Base-by-base conservation (phyloP, 768 basidiomycete species). In the Boletellus emodensis region DNA sequence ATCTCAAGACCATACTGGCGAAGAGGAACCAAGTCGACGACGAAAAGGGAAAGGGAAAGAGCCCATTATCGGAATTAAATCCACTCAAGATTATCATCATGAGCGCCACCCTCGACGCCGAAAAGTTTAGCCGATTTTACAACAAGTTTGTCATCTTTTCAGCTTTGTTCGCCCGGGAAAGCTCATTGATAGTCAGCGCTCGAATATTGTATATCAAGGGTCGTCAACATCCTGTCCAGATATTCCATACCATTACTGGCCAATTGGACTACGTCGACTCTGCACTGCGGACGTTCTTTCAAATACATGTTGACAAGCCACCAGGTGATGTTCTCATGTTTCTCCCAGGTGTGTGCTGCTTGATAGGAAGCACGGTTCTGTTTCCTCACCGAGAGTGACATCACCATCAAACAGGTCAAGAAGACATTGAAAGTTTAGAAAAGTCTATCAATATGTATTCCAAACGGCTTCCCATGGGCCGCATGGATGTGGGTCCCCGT, bases 31-130 rank as follows among this genome's bases (percentile, higher is more conserved):
- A 59, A 1, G 55, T 48, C 20, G 57, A 46, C 46, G 78, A 76
- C 46, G 71, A 71, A 36, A 84, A 82, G 57, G 70, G 63, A 37
- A 72, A 79, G 44, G 69, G 61, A 41, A 72, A 78, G 43, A 62
- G 61, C 13, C 64, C 70, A 14, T 57, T 61, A 2, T 59, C 64
- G 13, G 62, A 63, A 37, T 61, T 75, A 3, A 83, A 82, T 52
- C 85, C 87, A 14, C 78, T 99, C 52, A 98, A 94, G 67, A 79
- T 99, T 35, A 80, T 99, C 18, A 80, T 99, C 57, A 99, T 99
- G 96, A 94, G 91, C 67, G 96, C 96, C 3, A 98, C 96, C 7
- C 77, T 99, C 33, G 94, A 99, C 62, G 94, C 94, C 0, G 87
- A 94, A 57, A 92, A 90, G 57, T 98, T 99, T 67, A 89, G 88